phyloP scores from a whole-genome alignment of 2,329 filamentous ascomycete species.

The Seiridium cupressi region DNA sequence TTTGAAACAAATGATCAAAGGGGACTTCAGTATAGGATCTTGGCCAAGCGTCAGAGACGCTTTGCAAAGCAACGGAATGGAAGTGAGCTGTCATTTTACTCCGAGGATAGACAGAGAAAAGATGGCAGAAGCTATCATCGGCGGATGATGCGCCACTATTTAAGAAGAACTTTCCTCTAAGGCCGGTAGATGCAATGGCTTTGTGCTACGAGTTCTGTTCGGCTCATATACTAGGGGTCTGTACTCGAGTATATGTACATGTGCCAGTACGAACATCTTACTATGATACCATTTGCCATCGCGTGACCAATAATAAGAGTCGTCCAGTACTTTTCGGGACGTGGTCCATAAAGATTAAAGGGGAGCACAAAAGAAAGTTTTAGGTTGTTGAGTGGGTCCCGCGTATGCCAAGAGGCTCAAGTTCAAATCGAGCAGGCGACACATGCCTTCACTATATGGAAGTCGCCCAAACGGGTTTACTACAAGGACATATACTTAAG shows the following conservation, averaged over 20 bases:
- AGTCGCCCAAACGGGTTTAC: too few relatives aligned
- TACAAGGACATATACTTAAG: too few relatives aligned
- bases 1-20: background rate
- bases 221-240: background rate
- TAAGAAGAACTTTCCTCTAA: background rate
- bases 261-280: background rate
- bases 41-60: slow-evolving; percentile 21
- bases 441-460: too few relatives aligned
- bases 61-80: slow-evolving; percentile 12
- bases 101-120: background rate
- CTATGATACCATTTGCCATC: background rate
- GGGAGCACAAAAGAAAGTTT: background rate
- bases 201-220: background rate
- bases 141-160: background rate
- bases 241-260: background rate
- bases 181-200: too few relatives aligned
- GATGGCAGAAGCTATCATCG: background rate
- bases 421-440: too few relatives aligned
- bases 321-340: background rate
- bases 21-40: slow-evolving; percentile 17
- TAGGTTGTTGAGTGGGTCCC: background rate
- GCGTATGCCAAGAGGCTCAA: background rate
- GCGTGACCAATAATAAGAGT: background rate
- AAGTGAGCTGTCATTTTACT: slow-evolving; percentile 6
- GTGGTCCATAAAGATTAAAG: background rate